Evolutionary conservation across 148 eudicot genomes (phyloP).

Genomic region (Cornus kousa): DNA sequence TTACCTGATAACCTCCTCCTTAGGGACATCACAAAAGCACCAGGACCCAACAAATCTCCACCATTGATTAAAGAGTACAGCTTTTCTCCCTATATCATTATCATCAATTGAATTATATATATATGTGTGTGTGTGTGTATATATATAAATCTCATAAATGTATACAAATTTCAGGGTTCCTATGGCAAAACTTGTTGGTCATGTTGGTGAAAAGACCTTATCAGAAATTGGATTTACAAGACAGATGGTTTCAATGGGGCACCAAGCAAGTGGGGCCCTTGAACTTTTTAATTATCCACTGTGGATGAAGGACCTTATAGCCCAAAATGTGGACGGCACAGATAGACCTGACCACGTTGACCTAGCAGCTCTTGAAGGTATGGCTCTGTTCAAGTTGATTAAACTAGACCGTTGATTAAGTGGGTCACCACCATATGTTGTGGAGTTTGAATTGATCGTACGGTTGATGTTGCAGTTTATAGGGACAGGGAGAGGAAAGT

Average conservation of each 20-base stretch:
- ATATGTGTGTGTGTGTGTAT: too few relatives aligned
- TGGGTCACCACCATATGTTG: background rate
- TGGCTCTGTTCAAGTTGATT: background rate
- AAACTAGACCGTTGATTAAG: background rate
- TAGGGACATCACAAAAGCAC: conserved; percentile 19
- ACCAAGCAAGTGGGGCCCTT: conserved; percentile 46
- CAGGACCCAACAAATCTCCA: conserved; percentile 40
- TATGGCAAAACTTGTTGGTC: conserved; percentile 28
- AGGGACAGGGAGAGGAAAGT: conserved; percentile 46
- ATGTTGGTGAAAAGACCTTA: conserved; percentile 22
- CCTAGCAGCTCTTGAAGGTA: conserved; percentile 45
- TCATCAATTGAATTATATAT: too few relatives aligned
- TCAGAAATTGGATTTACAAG: conserved; percentile 28
- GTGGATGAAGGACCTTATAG: conserved; percentile 31
- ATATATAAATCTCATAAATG: background rate
- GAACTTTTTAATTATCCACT: conserved; percentile 45
- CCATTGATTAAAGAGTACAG: conserved; percentile 21
- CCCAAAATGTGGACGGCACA: conserved; percentile 35
- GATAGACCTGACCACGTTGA: conserved; percentile 37
- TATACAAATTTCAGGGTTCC: conserved; percentile 22
- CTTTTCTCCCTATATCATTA: background rate
- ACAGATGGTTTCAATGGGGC: conserved; percentile 46
- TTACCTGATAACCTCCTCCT: conserved; percentile 36
- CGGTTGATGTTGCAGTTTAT: conserved; percentile 29
- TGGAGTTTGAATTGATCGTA: background rate